phyloP scores from a whole-genome alignment of 306 rosid species.

The Prunus padus region DNA sequence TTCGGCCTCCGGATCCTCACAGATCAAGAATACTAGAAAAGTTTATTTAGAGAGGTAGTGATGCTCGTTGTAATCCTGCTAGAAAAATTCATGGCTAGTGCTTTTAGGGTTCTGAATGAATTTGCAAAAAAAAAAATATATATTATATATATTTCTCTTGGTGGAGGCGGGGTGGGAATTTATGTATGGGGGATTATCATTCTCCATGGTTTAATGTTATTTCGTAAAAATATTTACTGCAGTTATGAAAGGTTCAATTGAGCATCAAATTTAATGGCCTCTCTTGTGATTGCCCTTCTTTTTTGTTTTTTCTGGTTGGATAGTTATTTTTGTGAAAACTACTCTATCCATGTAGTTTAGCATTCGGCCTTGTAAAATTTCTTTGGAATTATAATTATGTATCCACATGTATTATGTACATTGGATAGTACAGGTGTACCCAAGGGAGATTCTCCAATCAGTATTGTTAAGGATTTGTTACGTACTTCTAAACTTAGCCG shows the following conservation, averaged over 20 bases:
- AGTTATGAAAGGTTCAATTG: constrained; percentile 52
- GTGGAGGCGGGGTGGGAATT: constrained; percentile 40
- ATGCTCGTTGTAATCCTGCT: constrained; percentile 57
- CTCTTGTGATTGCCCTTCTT: background rate
- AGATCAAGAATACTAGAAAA: constrained; percentile 63
- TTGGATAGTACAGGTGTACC: too few relatives aligned
- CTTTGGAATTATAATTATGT: too few relatives aligned
- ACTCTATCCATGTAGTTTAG: too few relatives aligned
- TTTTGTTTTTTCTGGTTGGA: background rate
- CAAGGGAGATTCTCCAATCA: too few relatives aligned
- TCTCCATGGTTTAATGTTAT: constrained; percentile 44
- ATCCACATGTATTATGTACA: too few relatives aligned
- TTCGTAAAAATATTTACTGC: constrained; percentile 42
- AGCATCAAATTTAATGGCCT: constrained; percentile 33
- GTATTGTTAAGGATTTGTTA: too few relatives aligned
- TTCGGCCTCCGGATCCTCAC: constrained; percentile 53
- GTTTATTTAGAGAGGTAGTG: constrained; percentile 59
- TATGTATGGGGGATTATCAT: constrained; percentile 35
- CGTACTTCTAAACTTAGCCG: too few relatives aligned
- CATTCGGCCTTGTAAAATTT: too few relatives aligned
- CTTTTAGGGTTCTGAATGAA: constrained; percentile 42
- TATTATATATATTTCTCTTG: constrained; percentile 29
- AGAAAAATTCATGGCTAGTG: constrained; percentile 37
- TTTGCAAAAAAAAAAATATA: constrained; percentile 34
- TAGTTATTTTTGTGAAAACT: background rate